phyloP scores from a whole-genome alignment of 148 eudicot species.

The Chenopodium album region DNA sequence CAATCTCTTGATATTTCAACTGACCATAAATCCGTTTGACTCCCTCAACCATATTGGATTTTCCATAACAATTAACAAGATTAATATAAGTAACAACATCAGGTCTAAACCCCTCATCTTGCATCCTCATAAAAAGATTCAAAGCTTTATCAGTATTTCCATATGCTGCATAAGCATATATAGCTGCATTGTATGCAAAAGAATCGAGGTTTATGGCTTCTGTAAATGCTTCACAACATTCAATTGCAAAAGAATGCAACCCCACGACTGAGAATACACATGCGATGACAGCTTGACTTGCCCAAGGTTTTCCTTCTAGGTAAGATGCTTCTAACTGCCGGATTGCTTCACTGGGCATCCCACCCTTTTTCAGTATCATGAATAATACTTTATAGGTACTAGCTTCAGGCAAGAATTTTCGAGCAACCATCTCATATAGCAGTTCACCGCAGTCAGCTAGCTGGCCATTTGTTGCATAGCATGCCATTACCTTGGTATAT shows the following conservation, averaged over 20 bases:
- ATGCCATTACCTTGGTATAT: conserved; percentile 70
- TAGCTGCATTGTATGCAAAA: conserved; percentile 60
- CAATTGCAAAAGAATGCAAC: conserved; percentile 49
- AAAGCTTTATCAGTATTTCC: conserved; percentile 67
- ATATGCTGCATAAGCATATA: conserved; percentile 52
- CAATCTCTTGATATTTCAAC: conserved; percentile 55
- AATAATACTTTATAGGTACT: conserved; percentile 68
- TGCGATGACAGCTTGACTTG: conserved; percentile 59
- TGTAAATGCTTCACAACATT: conserved; percentile 41
- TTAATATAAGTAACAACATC: conserved; percentile 58
- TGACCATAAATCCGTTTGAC: conserved; percentile 61
- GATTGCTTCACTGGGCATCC: conserved; percentile 54
- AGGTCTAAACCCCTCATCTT: conserved; percentile 65
- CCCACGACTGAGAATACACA: conserved; percentile 63
- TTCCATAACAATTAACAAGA: conserved; percentile 75
- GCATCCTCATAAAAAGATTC: conserved; percentile 73
- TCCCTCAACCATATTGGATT: conserved; percentile 77
- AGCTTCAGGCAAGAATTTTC: conserved; percentile 45
- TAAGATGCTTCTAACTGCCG: conserved; percentile 56
- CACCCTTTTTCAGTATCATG: conserved; percentile 65
- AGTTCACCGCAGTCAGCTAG: conserved; percentile 55
- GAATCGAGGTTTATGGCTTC: conserved; percentile 38
- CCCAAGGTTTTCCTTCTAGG: conserved; percentile 51
- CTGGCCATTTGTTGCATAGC: conserved; percentile 65
- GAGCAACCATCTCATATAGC: conserved; percentile 54